A percentile compares a stretch with the other conserved stretches of the same genome.
These are phyloP conservation scores for Coleophoma eucalyptorum DNA, from an alignment of 2,329 filamentous ascomycete genomes.

Conservation along the genomic window DNA sequence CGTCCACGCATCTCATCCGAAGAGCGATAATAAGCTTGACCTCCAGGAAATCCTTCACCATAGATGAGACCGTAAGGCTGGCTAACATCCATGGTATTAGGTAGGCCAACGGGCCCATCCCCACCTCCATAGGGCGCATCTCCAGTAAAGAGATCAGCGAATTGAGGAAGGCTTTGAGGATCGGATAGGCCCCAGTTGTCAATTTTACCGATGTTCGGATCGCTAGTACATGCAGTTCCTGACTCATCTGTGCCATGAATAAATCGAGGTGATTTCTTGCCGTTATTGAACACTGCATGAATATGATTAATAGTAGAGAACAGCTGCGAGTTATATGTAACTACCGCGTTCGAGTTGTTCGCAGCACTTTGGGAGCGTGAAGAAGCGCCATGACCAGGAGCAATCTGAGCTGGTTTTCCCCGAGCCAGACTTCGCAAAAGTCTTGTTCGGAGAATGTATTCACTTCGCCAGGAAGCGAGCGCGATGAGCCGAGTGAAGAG, in stretches of 20 bases:
- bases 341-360: conserved; percentile 64
- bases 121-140: conserved; percentile 75
- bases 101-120: conserved; percentile 71
- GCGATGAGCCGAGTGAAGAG: conserved; percentile 79
- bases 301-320: conserved; percentile 76
- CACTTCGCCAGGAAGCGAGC: conserved; percentile 90
- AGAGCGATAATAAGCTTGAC: conserved; percentile 73
- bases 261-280: conserved; percentile 72
- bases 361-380: conserved; percentile 42
- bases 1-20: conserved; percentile 72
- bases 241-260: conserved; percentile 81
- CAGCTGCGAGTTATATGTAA: conserved; percentile 84
- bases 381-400: conserved; percentile 48
- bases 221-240: conserved; percentile 75
- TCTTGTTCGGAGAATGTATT: conserved; percentile 86
- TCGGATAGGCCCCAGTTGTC: conserved; percentile 82
- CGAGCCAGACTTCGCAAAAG: conserved; percentile 76
- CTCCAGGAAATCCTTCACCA: conserved; percentile 83
- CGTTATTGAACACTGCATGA: conserved; percentile 70
- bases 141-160: conserved; percentile 72
- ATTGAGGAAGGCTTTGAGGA: conserved; percentile 69
- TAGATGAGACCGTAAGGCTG: conserved; percentile 79
- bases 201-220: conserved; percentile 71
- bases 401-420: conserved; percentile 68
- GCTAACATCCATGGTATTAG: conserved; percentile 89